Evolutionary conservation across 1,284 basidiomycete species (phyloP).

Genomic region (Apiotrichum brassicae): DNA sequence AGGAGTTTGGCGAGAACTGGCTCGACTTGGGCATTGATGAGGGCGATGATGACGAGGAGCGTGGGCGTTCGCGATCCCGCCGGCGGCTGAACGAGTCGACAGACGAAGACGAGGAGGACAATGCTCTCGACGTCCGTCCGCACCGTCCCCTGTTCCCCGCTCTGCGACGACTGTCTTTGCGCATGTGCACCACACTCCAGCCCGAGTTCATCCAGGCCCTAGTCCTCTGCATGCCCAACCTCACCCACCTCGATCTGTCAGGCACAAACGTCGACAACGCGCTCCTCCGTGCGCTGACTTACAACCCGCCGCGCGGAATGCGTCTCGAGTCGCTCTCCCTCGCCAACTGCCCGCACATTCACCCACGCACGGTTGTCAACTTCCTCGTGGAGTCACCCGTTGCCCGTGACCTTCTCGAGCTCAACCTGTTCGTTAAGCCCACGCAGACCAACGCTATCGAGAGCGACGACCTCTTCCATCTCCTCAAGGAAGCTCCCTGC

Average conservation of each 20-base stretch:
- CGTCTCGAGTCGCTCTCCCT: conserved; percentile 74
- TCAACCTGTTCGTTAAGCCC: conserved; percentile 82
- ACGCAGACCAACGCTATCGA: conserved; percentile 77
- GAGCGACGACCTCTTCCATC: conserved; percentile 59
- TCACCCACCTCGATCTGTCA: conserved; percentile 50
- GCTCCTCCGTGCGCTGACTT: conserved; percentile 46
- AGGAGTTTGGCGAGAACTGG: conserved; percentile 71
- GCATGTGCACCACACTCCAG: conserved; percentile 70
- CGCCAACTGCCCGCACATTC: conserved; percentile 79
- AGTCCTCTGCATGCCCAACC: conserved; percentile 49
- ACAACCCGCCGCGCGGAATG: conserved; percentile 54
- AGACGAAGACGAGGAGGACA: conserved; percentile 18
- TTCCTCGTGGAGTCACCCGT: conserved; percentile 69
- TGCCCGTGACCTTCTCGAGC: conserved; percentile 58
- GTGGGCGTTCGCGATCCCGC: conserved; percentile 28
- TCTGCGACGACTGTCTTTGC: conserved; percentile 74
- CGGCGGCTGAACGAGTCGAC: conserved; percentile 7
- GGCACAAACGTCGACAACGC: conserved; percentile 65
- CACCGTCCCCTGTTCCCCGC: conserved; percentile 56
- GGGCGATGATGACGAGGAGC: conserved; percentile 48
- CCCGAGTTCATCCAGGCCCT: conserved; percentile 69
- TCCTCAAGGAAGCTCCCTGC: conserved; percentile 72
- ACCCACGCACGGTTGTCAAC: conserved; percentile 67
- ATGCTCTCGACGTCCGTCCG: conserved; percentile 41
- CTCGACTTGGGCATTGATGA: conserved; percentile 51